These are phyloP conservation scores for Dictyostelium citrinum DNA, from an alignment of 78 protist genomes.

Conservation along the genomic window DNA sequence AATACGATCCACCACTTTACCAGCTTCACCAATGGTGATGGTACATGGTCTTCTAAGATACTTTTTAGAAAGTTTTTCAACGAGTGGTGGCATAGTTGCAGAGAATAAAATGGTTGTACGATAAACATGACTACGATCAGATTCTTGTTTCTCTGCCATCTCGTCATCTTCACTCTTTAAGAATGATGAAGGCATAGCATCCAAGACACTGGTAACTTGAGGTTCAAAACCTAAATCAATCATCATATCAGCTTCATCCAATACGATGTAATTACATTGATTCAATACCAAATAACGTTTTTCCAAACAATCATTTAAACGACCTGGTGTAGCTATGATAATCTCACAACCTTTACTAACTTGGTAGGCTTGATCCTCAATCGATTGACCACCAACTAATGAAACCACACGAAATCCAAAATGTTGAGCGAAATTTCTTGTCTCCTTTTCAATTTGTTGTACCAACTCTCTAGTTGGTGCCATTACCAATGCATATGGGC, in stretches of 20 bases:
- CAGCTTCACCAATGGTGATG: constrained; percentile 89
- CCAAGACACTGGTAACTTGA: constrained; percentile 84
- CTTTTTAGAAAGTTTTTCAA: constrained; percentile 88
- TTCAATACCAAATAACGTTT: constrained; percentile 88
- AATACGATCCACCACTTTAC: constrained; percentile 87
- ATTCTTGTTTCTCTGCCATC: constrained; percentile 74
- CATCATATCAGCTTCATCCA: constrained; percentile 96
- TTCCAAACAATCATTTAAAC: constrained; percentile 91
- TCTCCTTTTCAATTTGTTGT: constrained; percentile 90
- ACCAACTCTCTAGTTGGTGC: constrained; percentile 92
- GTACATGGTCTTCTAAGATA: constrained; percentile 87
- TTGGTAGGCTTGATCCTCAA: constrained; percentile 81
- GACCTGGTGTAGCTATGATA: constrained; percentile 94
- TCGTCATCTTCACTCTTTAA: constrained; percentile 71
- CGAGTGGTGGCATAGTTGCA: constrained; percentile 93
- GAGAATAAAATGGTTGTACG: constrained; percentile 91
- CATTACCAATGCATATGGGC: constrained; percentile 89
- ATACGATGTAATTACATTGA: constrained; percentile 93
- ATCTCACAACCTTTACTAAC: constrained; percentile 88
- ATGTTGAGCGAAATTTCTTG: constrained; percentile 46
- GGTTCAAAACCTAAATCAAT: constrained; percentile 88
- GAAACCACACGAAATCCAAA: constrained; percentile 76
- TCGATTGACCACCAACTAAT: constrained; percentile 90
- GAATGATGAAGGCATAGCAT: constrained; percentile 78
- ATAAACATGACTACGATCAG: constrained; percentile 6